Evolutionary conservation across 2,329 filamentous ascomycete genomes (phyloP).

Genomic region (Ceratocystis albifundus): DNA sequence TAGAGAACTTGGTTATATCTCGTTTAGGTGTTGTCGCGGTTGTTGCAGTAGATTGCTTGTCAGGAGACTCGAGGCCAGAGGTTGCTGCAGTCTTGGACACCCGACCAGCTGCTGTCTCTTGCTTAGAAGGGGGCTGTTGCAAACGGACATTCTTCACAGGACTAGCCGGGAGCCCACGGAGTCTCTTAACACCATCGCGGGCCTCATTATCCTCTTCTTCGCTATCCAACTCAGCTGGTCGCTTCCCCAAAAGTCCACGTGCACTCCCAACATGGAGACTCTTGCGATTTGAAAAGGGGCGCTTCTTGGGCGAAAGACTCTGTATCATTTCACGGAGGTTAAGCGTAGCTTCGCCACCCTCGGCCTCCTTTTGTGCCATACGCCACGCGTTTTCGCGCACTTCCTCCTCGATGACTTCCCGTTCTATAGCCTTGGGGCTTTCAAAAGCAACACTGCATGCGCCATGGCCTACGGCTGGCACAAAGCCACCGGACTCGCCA

Average conservation of each 20-base stretch:
- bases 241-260: slow-evolving; percentile 60
- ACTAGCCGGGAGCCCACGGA: slow-evolving; percentile 60
- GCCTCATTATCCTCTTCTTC: slow-evolving; percentile 47
- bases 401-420: slow-evolving; percentile 47
- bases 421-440: slow-evolving; percentile 50
- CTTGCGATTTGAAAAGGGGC: slow-evolving; percentile 54
- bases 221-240: slow-evolving; percentile 58
- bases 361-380: slow-evolving; percentile 43
- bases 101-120: slow-evolving; percentile 53
- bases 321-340: slow-evolving; percentile 68
- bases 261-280: slow-evolving; percentile 67
- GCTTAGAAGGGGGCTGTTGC: slow-evolving; percentile 55
- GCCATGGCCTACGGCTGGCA: not conserved
- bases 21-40: slow-evolving; percentile 35
- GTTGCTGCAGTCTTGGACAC: slow-evolving; percentile 36
- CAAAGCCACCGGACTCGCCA: slow-evolving; percentile 37
- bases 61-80: slow-evolving; percentile 33
- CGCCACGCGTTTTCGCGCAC: slow-evolving; percentile 48
- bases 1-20: slow-evolving; percentile 15
- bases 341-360: slow-evolving; percentile 47
- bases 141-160: slow-evolving; percentile 65
- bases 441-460: slow-evolving; percentile 49
- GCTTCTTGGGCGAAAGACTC: slow-evolving; percentile 65
- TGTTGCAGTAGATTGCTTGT: slow-evolving; percentile 36
- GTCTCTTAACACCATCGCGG: slow-evolving; percentile 51